A percentile compares a stretch with the other conserved stretches of the same genome.
phyloP scores from a whole-genome alignment of 75 land plant genomes.

The Sequoia sempervirens region DNA sequence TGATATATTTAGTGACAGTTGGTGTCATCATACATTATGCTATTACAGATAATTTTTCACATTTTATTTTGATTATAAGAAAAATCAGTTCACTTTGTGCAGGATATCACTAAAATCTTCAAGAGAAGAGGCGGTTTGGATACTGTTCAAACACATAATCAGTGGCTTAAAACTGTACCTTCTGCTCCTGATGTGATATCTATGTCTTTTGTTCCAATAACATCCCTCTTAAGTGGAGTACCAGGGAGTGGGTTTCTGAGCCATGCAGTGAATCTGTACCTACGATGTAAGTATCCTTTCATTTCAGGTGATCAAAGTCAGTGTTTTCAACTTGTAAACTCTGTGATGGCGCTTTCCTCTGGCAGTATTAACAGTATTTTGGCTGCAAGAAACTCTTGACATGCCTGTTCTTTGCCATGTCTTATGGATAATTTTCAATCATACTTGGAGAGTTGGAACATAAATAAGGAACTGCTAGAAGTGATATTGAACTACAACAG shows the following conservation, averaged over 20 bases:
- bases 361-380: neutral
- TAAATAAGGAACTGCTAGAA: too few relatives aligned
- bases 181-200: constrained; percentile 64
- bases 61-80: neutral
- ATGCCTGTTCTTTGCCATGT: too few relatives aligned
- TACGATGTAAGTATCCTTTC: constrained; percentile 55
- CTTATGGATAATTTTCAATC: too few relatives aligned
- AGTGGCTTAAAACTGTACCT: constrained; percentile 68
- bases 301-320: constrained; percentile 2
- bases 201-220: constrained; percentile 82
- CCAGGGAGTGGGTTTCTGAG: constrained; percentile 72
- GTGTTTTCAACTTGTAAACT: neutral
- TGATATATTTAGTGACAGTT: too few relatives aligned
- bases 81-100: constrained; percentile 9
- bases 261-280: constrained; percentile 78
- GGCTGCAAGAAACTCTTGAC: too few relatives aligned
- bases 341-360: neutral
- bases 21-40: neutral
- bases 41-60: neutral
- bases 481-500: too few relatives aligned
- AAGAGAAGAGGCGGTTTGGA: constrained; percentile 60
- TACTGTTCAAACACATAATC: constrained; percentile 38
- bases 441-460: too few relatives aligned
- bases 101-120: constrained; percentile 45
- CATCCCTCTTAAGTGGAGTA: constrained; percentile 67